Conservation (phyloP, 2,329 filamentous ascomycete species). For the Aureobasidium leucospermi region DNA sequence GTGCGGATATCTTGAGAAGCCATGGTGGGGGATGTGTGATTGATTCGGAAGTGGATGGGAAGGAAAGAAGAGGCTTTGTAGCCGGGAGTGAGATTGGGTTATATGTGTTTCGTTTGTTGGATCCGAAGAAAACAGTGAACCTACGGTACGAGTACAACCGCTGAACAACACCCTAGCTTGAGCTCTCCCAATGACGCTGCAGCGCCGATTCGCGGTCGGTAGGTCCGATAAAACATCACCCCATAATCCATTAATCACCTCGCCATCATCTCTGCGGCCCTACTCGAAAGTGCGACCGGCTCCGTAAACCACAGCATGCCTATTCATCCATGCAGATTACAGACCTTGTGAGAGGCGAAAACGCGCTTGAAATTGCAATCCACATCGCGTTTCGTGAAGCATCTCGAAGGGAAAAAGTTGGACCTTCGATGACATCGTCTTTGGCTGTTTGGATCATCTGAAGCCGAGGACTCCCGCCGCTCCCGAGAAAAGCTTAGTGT, state of each 20-base stretch:
- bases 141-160: no score
- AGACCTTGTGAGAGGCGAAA: not conserved
- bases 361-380: not conserved
- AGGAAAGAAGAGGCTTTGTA: not conserved
- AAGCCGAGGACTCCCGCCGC: not conserved
- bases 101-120: not conserved
- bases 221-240: slow-evolving; percentile 9
- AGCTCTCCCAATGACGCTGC: slow-evolving; percentile 3
- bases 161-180: not conserved
- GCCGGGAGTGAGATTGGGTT: not conserved
- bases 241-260: not conserved
- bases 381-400: not conserved
- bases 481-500: not conserved
- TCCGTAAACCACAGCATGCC: not conserved
- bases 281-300: not conserved
- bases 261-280: not conserved
- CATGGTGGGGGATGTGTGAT: not conserved
- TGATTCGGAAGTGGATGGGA: not conserved
- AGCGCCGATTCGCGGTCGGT: not conserved
- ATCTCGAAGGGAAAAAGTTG: not conserved
- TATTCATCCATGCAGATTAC: not conserved
- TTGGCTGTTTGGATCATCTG: not conserved
- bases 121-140: not conserved
- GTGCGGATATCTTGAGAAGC: slow-evolving; percentile 14
- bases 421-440: not conserved